Conservation (phyloP, 768 basidiomycete species). For the Plicaturopsis crispa region DNA sequence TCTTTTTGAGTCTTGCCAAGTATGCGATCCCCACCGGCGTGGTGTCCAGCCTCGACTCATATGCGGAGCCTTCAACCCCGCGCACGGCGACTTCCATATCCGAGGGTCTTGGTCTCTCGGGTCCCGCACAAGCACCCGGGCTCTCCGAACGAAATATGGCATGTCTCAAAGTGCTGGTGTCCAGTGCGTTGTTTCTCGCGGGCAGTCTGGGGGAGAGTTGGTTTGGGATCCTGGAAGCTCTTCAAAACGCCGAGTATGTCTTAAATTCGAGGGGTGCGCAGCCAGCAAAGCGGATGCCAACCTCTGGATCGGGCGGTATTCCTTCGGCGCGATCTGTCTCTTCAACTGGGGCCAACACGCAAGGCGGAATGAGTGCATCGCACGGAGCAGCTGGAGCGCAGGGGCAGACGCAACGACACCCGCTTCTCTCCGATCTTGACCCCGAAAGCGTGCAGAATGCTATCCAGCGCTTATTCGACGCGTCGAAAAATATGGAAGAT, state of each 20-base stretch:
- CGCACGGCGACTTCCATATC: constrained; percentile 52
- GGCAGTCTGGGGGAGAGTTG: constrained; percentile 86
- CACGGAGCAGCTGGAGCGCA: constrained; percentile 12
- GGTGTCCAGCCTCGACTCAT: constrained; percentile 73
- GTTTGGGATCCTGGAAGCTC: constrained; percentile 83
- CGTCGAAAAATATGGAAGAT: constrained; percentile 80
- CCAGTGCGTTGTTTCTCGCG: constrained; percentile 72
- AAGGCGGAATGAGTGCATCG: constrained; percentile 5
- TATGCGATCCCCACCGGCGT: constrained; percentile 88
- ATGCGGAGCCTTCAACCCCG: constrained; percentile 47
- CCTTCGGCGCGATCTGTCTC: constrained; percentile 33
- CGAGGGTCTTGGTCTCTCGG: constrained; percentile 59
- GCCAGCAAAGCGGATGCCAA: constrained; percentile 20
- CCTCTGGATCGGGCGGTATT: constrained; percentile 20
- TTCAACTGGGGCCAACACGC: constrained; percentile 15
- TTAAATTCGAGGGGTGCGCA: constrained; percentile 53
- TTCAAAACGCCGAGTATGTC: constrained; percentile 95
- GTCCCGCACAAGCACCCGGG: constrained; percentile 52
- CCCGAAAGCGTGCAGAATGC: constrained; percentile 63
- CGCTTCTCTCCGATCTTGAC: constrained; percentile 67
- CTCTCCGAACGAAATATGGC: constrained; percentile 87
- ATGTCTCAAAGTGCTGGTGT: constrained; percentile 78
- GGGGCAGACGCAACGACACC: constrained; percentile 34
- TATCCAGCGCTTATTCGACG: constrained; percentile 82
- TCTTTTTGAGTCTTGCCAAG: constrained; percentile 85